Conservation (phyloP, 257 asterid genomes). For the Nicotiana obtusifolia region DNA sequence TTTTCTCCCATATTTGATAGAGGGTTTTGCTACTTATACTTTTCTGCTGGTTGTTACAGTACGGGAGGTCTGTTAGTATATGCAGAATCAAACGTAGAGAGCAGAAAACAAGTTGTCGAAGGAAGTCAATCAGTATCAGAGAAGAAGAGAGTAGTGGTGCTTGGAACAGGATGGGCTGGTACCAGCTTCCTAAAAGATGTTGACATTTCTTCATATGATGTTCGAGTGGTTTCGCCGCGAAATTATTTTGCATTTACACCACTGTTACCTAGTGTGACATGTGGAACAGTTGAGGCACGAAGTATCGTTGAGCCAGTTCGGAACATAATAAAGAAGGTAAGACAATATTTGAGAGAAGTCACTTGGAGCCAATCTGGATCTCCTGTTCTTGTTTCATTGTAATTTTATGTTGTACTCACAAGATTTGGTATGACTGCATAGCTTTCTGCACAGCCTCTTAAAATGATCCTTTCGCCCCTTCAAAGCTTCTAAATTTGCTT, state of each 20-base stretch:
- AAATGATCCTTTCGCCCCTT: not conserved
- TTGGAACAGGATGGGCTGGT: constrained; percentile 22
- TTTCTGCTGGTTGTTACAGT: constrained; percentile 1
- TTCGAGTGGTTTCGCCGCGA: constrained; percentile 5
- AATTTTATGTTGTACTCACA: not conserved
- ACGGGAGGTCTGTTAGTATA: constrained; percentile 4
- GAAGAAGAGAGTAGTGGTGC: constrained; percentile 15
- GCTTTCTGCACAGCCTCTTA: not conserved
- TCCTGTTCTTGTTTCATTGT: not conserved
- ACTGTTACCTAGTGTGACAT: constrained; percentile 16
- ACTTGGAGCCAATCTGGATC: not conserved
- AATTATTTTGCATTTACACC: constrained; percentile 17
- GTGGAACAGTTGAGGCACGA: constrained; percentile 16
- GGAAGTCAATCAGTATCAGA: not conserved
- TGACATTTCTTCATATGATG: constrained; percentile 15
- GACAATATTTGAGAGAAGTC: not conserved
- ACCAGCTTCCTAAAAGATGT: constrained; percentile 13
- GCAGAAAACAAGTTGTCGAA: not conserved
- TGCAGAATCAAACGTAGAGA: not conserved
- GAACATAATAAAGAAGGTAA: constrained; percentile 13
- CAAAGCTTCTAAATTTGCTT: not conserved
- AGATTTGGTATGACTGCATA: not conserved
- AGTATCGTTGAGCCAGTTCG: constrained; percentile 14
- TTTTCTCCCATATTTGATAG: not conserved
- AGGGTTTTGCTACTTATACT: not conserved